A percentile compares a stretch with the other conserved stretches of the same genome.
These are phyloP conservation scores for Boeremia exigua DNA, from an alignment of 2,329 filamentous ascomycete genomes.

Conservation along the genomic window DNA sequence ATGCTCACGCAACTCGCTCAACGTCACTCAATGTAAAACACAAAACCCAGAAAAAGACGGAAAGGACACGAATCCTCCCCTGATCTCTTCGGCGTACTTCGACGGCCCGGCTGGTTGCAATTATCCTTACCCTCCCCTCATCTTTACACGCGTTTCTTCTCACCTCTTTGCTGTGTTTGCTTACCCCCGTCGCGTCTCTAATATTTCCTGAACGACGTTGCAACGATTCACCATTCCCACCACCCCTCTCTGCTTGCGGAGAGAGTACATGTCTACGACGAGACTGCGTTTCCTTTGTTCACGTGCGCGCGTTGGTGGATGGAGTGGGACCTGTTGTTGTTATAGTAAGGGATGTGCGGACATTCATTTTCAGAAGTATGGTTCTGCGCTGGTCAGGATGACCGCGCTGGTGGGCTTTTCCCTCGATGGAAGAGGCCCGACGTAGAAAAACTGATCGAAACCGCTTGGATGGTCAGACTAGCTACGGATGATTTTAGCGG, in stretches of 20 bases:
- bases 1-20: slow-evolving; percentile 29
- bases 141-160: slow-evolving; percentile 18
- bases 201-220: slow-evolving; percentile 18
- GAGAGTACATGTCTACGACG: slow-evolving; percentile 42
- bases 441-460: slow-evolving; percentile 36
- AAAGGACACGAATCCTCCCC: slow-evolving; percentile 38
- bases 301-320: slow-evolving; percentile 20
- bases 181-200: slow-evolving; percentile 33
- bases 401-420: slow-evolving; percentile 32
- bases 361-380: slow-evolving; percentile 29
- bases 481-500: slow-evolving; percentile 32
- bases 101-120: slow-evolving; percentile 30
- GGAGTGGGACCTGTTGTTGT: slow-evolving; percentile 24
- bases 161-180: slow-evolving; percentile 31
- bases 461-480: slow-evolving; percentile 34
- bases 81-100: slow-evolving; percentile 37
- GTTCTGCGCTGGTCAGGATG: slow-evolving; percentile 31
- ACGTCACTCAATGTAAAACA: slow-evolving; percentile 31
- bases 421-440: slow-evolving; percentile 27
- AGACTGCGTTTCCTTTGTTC: slow-evolving; percentile 46
- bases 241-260: slow-evolving; percentile 33
- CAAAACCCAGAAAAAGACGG: slow-evolving; percentile 41
- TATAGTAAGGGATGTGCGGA: slow-evolving; percentile 18
- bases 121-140: slow-evolving; percentile 24
- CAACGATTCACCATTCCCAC: slow-evolving; percentile 18